Percentiles rank a stretch among this genome's conserved stretches.
Conservation (phyloP, 345 rosid genomes). For the Balakata baccata region DNA sequence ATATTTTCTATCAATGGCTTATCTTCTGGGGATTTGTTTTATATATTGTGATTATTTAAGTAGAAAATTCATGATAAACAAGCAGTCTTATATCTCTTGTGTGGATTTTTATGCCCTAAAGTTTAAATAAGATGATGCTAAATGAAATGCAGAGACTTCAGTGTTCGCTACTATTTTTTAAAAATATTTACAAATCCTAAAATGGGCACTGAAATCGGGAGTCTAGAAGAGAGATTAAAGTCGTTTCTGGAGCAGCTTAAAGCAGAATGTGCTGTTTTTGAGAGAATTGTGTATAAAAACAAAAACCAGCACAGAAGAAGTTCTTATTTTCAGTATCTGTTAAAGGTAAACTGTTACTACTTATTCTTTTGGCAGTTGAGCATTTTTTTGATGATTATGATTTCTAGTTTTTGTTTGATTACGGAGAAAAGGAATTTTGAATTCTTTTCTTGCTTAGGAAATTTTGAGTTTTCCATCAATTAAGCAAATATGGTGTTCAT, state of each 20-base stretch:
- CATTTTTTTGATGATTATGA: background rate
- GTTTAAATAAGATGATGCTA: no score
- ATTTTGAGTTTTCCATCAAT: background rate
- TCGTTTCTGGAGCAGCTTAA: constrained; percentile 51
- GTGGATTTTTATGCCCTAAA: no score
- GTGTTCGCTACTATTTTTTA: background rate
- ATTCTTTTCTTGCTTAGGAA: background rate
- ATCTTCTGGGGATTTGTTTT: no score
- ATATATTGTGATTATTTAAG: no score
- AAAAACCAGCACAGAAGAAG: constrained; percentile 91
- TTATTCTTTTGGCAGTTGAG: background rate
- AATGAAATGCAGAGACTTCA: background rate
- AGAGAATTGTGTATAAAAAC: constrained; percentile 81
- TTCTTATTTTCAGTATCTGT: constrained; percentile 78
- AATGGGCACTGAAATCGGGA: constrained; percentile 38
- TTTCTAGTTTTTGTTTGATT: constrained; percentile 9
- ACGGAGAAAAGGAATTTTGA: background rate
- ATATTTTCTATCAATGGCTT: no score
- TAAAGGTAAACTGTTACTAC: constrained; percentile 49
- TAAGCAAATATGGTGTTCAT: background rate
- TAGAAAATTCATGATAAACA: no score
- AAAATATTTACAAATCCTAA: background rate
- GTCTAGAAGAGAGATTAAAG: constrained; percentile 53
- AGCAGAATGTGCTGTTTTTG: constrained; percentile 56
- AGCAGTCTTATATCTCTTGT: no score